Conservation (phyloP, 1,284 basidiomycete species). For the Gomphus bonarii region DNA sequence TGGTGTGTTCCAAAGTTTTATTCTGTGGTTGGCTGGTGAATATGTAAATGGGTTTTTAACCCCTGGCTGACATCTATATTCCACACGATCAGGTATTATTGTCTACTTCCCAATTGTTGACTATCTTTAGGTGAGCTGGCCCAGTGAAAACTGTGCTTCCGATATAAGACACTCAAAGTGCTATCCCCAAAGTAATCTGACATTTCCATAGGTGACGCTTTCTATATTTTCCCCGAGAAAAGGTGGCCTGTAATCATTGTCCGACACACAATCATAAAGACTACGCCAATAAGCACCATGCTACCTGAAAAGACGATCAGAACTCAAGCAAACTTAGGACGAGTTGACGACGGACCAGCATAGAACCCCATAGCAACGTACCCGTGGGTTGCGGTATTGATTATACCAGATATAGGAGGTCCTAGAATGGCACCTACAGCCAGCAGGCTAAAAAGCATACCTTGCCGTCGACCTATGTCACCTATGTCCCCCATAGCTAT, state of each 20-base stretch:
- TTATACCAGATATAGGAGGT: slow-evolving; percentile 49
- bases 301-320: slow-evolving; percentile 17
- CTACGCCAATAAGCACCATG: slow-evolving; percentile 19
- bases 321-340: not conserved
- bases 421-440: slow-evolving; percentile 39
- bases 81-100: too few relatives aligned
- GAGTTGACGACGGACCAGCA: slow-evolving; percentile 34
- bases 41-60: too few relatives aligned
- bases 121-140: too few relatives aligned
- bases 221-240: slow-evolving; percentile 15
- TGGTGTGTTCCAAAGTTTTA: too few relatives aligned
- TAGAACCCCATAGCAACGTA: slow-evolving; percentile 49
- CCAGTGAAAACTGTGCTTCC: too few relatives aligned
- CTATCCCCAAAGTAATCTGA: not conserved
- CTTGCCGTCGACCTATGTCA: slow-evolving; percentile 51
- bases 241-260: slow-evolving; percentile 21
- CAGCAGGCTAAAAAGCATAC: slow-evolving; percentile 44
- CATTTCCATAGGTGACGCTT: too few relatives aligned
- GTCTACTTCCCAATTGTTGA: too few relatives aligned
- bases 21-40: too few relatives aligned
- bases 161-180: too few relatives aligned
- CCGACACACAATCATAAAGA: slow-evolving; percentile 19
- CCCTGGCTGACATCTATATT: too few relatives aligned
- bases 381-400: slow-evolving; percentile 32
- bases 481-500: slow-evolving; percentile 46